These are phyloP conservation scores for Calonectria naviculata DNA, from an alignment of 2,329 filamentous ascomycete species.

Conservation along the genomic window DNA sequence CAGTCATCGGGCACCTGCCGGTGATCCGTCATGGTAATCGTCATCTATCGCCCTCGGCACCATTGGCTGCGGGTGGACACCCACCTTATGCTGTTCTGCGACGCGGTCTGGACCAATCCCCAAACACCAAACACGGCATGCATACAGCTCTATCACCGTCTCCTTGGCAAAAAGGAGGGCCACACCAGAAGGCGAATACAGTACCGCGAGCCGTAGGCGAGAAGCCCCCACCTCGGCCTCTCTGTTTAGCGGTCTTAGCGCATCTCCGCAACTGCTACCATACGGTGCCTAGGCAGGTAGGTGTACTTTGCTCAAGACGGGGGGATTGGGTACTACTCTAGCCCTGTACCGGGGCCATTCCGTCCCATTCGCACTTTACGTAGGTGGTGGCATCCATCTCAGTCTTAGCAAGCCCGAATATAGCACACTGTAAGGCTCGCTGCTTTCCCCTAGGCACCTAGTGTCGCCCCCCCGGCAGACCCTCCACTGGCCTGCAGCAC, in stretches of 20 bases:
- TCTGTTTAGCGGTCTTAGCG: constrained; percentile 11
- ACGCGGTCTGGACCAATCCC: constrained; percentile 1
- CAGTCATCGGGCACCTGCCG: background rate
- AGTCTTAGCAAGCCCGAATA: background rate
- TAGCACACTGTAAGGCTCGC: constrained; percentile 3
- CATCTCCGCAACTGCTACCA: constrained; percentile 1
- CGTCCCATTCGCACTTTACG: background rate
- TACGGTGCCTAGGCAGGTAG: background rate
- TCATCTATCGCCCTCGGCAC: background rate
- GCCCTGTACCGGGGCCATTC: background rate
- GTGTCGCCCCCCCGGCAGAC: background rate
- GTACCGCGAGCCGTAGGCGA: background rate
- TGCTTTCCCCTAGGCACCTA: background rate
- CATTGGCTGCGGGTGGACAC: background rate
- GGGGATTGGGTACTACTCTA: background rate
- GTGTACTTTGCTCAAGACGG: background rate
- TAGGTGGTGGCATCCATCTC: background rate
- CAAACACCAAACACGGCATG: no score
- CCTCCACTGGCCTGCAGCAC: constrained; percentile 1
- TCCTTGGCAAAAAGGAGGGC: constrained; percentile 2
- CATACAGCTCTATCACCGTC: background rate
- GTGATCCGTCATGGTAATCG: background rate
- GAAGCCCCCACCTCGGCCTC: background rate
- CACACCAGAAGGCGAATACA: background rate
- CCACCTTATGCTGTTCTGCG: background rate